phyloP scores from a whole-genome alignment of 305 asterid species.

The Coffea humblotiana region DNA sequence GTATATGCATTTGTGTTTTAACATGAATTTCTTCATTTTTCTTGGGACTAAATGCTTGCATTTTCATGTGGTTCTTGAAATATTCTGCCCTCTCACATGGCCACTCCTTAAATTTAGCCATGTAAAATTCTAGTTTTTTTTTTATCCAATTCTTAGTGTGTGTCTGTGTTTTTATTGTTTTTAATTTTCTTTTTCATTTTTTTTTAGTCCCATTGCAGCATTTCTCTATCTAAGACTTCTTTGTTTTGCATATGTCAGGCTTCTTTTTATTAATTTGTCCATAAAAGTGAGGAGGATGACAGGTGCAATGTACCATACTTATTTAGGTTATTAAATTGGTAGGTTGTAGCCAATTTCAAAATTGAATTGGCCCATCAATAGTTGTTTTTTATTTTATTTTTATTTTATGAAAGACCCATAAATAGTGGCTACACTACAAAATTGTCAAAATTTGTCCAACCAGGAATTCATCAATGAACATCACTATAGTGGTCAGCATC shows the following conservation, averaged over 20 bases:
- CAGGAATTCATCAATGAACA: not conserved
- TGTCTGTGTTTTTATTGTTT: not conserved
- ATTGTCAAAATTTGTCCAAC: not conserved
- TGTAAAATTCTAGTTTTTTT: not conserved
- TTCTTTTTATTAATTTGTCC: not conserved
- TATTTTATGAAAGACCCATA: too few relatives aligned
- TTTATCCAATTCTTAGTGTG: too few relatives aligned
- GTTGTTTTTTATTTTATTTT: too few relatives aligned
- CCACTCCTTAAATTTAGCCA: not conserved
- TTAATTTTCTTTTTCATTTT: not conserved
- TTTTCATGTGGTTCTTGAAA: too few relatives aligned
- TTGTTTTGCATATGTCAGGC: not conserved
- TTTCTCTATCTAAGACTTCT: not conserved
- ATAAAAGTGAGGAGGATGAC: not conserved
- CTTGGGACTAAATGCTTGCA: too few relatives aligned
- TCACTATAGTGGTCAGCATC: not conserved
- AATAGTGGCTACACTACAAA: not conserved
- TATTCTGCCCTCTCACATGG: not conserved
- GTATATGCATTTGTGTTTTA: too few relatives aligned
- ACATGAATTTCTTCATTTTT: too few relatives aligned
- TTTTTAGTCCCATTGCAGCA: not conserved
- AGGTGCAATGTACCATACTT: too few relatives aligned
- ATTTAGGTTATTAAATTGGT: not conserved
- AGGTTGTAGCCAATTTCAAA: not conserved
- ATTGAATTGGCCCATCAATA: not conserved